Conservation (phyloP, 768 basidiomycete genomes). For the Trichaptum fuscoviolaceum region DNA sequence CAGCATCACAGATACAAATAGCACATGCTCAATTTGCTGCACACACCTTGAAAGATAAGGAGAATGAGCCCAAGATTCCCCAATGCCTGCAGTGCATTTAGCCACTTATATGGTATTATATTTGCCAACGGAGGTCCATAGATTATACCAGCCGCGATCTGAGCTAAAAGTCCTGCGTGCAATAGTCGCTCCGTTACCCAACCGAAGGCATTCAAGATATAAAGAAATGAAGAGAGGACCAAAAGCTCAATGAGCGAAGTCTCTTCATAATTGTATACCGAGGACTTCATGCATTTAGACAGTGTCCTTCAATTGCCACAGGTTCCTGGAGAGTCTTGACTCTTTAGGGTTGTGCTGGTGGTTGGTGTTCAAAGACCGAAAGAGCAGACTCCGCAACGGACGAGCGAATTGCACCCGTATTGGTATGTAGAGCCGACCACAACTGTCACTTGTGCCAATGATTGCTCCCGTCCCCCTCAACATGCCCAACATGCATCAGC, state of each 20-base stretch:
- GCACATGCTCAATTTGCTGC: background rate
- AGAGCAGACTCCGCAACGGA: background rate
- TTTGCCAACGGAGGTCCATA: conserved; percentile 46
- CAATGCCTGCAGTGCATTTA: conserved; percentile 39
- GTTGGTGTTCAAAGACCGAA: background rate
- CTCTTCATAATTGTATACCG: background rate
- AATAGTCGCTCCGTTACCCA: conserved; percentile 33
- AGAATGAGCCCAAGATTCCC: conserved; percentile 45
- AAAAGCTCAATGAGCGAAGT: conserved; percentile 28
- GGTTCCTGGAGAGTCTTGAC: background rate
- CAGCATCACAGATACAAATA: background rate
- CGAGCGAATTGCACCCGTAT: background rate
- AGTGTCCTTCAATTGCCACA: background rate
- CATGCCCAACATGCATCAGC: too few species aligned
- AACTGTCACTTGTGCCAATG: background rate
- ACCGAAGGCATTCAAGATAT: conserved; percentile 45
- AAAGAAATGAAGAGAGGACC: conserved; percentile 48
- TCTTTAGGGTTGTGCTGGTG: background rate
- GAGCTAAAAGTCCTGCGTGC: conserved; percentile 46
- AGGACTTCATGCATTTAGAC: background rate
- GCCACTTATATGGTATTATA: conserved; percentile 36
- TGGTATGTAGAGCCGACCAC: background rate
- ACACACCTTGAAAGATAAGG: conserved; percentile 44
- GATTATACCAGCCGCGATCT: conserved; percentile 50
- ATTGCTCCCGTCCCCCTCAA: background rate